Conservation (phyloP, 78 protist genomes). For the Pelomyxa schiedti region DNA sequence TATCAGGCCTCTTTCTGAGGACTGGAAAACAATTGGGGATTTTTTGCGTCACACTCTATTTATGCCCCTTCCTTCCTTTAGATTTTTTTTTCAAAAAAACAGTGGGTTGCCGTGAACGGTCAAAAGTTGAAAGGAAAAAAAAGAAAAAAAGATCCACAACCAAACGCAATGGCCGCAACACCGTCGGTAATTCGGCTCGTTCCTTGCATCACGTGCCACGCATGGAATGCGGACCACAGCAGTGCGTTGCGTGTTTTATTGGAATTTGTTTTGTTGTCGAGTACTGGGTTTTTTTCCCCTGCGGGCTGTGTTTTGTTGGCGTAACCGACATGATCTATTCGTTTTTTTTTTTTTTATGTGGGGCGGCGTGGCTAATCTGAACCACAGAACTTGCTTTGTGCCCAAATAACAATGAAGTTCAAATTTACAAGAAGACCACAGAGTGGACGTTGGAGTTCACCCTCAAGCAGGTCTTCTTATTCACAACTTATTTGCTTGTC, state of each 20-base stretch:
- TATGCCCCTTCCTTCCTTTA: too few species aligned
- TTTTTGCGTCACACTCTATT: too few species aligned
- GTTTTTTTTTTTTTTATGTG: background rate
- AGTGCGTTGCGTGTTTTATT: slow-evolving; percentile 20
- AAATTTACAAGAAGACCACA: slow-evolving; percentile 34
- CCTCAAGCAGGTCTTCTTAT: slow-evolving; percentile 34
- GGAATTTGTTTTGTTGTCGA: too few species aligned
- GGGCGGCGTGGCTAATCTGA: background rate
- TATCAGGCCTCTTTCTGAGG: too few species aligned
- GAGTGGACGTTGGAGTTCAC: slow-evolving; percentile 16
- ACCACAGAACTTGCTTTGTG: slow-evolving; percentile 72
- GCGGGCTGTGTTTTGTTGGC: background rate
- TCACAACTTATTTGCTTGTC: background rate
- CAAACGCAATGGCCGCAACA: too few species aligned
- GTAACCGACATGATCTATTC: background rate
- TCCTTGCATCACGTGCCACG: slow-evolving; percentile 61
- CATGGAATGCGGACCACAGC: slow-evolving; percentile 73
- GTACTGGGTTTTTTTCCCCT: background rate
- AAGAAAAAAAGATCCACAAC: too few species aligned
- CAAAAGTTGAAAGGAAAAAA: too few species aligned
- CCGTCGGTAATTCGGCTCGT: too few species aligned
- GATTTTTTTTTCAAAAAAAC: too few species aligned
- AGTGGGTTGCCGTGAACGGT: too few species aligned
- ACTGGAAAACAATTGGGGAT: too few species aligned
- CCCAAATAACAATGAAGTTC: slow-evolving; percentile 70